Conservation (phyloP, 179 eudicot genomes). For the Gypsophila paniculata region DNA sequence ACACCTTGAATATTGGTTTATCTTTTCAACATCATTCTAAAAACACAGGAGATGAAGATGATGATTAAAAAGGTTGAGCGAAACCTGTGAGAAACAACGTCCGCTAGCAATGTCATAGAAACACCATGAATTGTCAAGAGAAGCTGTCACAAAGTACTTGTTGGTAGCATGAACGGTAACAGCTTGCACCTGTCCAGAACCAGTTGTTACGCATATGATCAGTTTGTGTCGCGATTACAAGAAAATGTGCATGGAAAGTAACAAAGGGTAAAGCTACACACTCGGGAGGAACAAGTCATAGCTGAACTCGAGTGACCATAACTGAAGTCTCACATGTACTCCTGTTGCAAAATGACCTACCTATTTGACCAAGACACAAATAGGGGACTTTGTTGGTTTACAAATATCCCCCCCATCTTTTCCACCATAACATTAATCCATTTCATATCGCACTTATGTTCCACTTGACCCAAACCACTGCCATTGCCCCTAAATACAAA, state of each 20-base stretch:
- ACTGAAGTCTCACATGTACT: no score
- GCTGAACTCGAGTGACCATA: not conserved
- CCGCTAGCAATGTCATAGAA: slow-evolving; percentile 80
- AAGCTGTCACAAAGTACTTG: slow-evolving; percentile 62
- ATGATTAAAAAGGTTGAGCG: not conserved
- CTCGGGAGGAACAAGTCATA: not conserved
- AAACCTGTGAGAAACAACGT: slow-evolving; percentile 79
- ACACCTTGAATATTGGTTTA: not conserved
- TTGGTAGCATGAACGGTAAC: slow-evolving; percentile 90
- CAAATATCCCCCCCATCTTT: no score
- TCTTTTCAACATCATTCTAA: not conserved
- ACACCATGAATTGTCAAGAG: slow-evolving; percentile 92
- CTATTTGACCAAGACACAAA: no score
- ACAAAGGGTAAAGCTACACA: not conserved
- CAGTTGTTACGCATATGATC: not conserved
- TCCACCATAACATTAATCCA: no score
- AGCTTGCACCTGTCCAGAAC: slow-evolving; percentile 72
- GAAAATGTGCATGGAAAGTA: not conserved
- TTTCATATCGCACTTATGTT: no score
- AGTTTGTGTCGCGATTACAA: slow-evolving; percentile 34
- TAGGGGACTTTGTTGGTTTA: no score
- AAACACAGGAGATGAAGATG: not conserved
- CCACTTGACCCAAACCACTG: no score
- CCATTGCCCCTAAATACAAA: no score
- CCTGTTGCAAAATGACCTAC: no score